Evolutionary conservation across 2,329 filamentous ascomycete species (phyloP).

Genomic region (Cytospora chrysosperma): DNA sequence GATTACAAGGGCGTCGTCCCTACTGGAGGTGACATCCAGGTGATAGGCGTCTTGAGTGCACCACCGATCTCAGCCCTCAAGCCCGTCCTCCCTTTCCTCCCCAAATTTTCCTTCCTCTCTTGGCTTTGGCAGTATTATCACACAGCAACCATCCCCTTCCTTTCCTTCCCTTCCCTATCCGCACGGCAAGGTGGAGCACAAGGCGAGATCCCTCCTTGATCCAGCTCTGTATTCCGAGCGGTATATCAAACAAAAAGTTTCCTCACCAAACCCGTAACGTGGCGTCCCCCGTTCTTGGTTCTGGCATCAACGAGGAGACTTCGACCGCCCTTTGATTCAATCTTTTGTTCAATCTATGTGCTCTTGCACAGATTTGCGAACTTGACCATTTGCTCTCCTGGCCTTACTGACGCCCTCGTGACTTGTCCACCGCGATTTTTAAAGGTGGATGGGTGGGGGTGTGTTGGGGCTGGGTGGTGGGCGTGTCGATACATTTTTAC

Average conservation of each 20-base stretch:
- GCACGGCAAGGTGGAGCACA: constrained; percentile 75
- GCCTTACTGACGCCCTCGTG: constrained; percentile 24
- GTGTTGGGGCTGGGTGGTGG: constrained; percentile 24
- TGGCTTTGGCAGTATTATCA: neutral
- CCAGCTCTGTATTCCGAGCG: constrained; percentile 74
- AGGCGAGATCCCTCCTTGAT: constrained; percentile 72
- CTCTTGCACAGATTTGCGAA: constrained; percentile 34
- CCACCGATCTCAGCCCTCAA: neutral
- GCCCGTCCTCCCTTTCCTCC: constrained; percentile 18
- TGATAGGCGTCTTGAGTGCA: neutral
- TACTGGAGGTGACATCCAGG: neutral
- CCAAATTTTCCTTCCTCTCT: constrained; percentile 15
- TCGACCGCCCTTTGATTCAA: constrained; percentile 22
- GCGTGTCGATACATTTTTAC: constrained; percentile 22
- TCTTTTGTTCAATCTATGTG: too few species aligned
- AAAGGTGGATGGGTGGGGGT: constrained; percentile 2
- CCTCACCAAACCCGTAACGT: neutral
- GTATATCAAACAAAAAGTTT: constrained; percentile 50
- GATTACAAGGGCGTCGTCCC: constrained; percentile 10
- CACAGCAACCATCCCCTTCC: neutral
- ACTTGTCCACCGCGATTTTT: constrained; percentile 21
- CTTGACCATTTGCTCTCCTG: constrained; percentile 47
- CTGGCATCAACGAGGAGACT: neutral
- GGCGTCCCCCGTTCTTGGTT: constrained; percentile 14
- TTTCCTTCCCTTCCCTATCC: constrained; percentile 38